Evolutionary conservation across 441 rosid species (phyloP).

Genomic region (Populus trichocarpa): DNA sequence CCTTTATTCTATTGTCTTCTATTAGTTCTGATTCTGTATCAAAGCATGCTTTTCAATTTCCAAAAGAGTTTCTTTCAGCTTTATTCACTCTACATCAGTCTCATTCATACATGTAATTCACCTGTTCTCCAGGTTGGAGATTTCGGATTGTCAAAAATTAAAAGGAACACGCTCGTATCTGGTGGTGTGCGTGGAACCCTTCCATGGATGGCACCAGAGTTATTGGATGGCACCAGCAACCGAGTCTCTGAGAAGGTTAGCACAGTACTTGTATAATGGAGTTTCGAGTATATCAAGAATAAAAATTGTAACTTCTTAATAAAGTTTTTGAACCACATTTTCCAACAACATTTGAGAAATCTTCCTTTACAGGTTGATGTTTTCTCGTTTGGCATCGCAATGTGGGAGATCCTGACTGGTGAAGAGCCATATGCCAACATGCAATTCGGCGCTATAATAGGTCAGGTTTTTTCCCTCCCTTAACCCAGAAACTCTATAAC

Average conservation of each 20-base stretch:
- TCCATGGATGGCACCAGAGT: conserved; percentile 24
- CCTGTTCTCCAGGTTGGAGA: conserved; percentile 67
- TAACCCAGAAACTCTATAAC: not conserved
- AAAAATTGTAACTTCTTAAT: not conserved
- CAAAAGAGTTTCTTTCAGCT: not conserved
- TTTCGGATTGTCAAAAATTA: conserved; percentile 86
- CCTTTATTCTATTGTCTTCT: not conserved
- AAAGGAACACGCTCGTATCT: conserved; percentile 78
- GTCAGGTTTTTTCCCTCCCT: conserved; percentile 27
- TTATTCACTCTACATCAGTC: not conserved
- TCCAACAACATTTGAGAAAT: not conserved
- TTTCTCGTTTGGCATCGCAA: conserved; percentile 80
- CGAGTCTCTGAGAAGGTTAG: conserved; percentile 83
- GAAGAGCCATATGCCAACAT: conserved; percentile 89
- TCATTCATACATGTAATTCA: not conserved
- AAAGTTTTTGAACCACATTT: not conserved
- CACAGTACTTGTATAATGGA: not conserved
- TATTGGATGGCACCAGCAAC: conserved; percentile 70
- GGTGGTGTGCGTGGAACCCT: conserved; percentile 96
- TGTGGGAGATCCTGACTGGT: conserved; percentile 87
- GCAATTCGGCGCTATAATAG: conserved; percentile 92
- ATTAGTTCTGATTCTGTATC: not conserved
- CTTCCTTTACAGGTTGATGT: conserved; percentile 69
- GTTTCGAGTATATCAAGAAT: not conserved
- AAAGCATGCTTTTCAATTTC: not conserved